Evolutionary conservation across 2,329 filamentous ascomycete genomes (phyloP).

Genomic region (Emericellopsis atlantica): DNA sequence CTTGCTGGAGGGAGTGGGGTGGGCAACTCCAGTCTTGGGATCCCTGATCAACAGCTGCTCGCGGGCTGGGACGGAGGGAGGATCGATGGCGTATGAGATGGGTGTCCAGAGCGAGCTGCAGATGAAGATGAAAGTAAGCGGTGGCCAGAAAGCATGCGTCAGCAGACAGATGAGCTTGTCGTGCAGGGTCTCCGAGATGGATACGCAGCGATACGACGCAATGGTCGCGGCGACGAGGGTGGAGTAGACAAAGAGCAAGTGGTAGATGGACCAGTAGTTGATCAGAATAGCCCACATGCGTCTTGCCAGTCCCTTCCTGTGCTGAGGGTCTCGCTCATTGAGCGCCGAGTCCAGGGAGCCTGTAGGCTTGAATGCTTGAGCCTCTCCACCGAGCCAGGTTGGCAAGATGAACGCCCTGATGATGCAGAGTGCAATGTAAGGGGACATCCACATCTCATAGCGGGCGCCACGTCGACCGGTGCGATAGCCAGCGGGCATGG

Average conservation of each 20-base stretch:
- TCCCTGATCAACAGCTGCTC: conserved; percentile 44
- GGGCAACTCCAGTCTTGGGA: conserved; percentile 37
- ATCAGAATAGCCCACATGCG: conserved; percentile 41
- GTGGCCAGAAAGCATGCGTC: conserved; percentile 51
- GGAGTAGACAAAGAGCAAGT: conserved; percentile 40
- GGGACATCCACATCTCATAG: conserved; percentile 50
- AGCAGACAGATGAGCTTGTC: conserved; percentile 37
- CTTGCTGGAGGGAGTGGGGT: conserved; percentile 36
- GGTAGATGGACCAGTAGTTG: conserved; percentile 43
- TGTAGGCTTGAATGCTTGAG: conserved; percentile 47
- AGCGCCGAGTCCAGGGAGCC: conserved; percentile 42
- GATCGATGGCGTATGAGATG: conserved; percentile 46
- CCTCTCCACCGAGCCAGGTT: conserved; percentile 44
- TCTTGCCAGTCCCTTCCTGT: conserved; percentile 36
- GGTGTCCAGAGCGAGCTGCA: conserved; percentile 45
- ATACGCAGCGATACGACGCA: conserved; percentile 37
- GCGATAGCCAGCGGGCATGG: conserved; percentile 45
- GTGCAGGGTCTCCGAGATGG: conserved; percentile 19
- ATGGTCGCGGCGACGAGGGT: conserved; percentile 35
- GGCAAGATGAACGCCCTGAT: conserved; percentile 45
- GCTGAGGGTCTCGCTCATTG: conserved; percentile 42
- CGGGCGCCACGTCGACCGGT: conserved; percentile 42
- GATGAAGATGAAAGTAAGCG: conserved; percentile 42
- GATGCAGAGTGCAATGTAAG: conserved; percentile 45
- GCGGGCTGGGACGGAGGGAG: conserved; percentile 43